Evolutionary conservation across 2,329 filamentous ascomycete genomes (phyloP).

Genomic region (Coniochaeta sp.): DNA sequence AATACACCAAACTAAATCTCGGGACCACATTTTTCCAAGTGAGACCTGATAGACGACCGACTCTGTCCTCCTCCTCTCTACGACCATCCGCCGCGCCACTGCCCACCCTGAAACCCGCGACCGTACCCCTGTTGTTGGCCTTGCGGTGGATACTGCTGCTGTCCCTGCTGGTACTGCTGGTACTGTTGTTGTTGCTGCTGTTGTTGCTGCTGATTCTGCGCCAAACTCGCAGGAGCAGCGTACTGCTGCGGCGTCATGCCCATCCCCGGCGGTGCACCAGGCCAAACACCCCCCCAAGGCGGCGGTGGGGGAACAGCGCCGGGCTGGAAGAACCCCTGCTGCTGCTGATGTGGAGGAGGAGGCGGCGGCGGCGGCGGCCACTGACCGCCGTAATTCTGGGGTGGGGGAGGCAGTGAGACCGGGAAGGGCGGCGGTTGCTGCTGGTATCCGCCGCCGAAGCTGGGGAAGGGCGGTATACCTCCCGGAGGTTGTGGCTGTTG

Average conservation of each 20-base stretch:
- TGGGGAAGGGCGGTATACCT: slow-evolving; percentile 11
- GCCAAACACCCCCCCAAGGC: neutral
- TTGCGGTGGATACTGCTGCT: neutral
- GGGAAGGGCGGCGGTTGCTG: slow-evolving; percentile 17
- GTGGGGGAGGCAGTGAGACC: slow-evolving; percentile 27
- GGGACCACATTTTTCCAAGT: too few species aligned
- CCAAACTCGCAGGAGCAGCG: neutral
- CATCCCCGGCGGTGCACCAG: neutral
- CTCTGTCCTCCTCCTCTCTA: neutral
- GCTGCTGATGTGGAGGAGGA: slow-evolving; percentile 13
- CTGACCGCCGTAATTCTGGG: slow-evolving; percentile 29
- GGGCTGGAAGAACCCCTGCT: slow-evolving; percentile 7
- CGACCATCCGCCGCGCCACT: neutral
- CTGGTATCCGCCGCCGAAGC: slow-evolving; percentile 14
- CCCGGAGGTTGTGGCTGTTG: slow-evolving; percentile 9
- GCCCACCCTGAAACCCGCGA: neutral
- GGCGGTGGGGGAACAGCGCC: neutral
- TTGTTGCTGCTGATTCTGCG: neutral
- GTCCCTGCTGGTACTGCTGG: neutral
- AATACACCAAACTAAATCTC: too few species aligned
- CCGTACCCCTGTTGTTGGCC: neutral
- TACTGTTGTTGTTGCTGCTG: neutral
- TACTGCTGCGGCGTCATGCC: neutral
- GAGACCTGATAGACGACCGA: too few species aligned
- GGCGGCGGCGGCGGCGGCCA: slow-evolving; percentile 33